Percentiles rank a stretch among this genome's conserved stretches.
These are phyloP conservation scores for Coemansia sp. DNA, from an alignment of 192 early-diverging fungal species.

Conservation along the genomic window DNA sequence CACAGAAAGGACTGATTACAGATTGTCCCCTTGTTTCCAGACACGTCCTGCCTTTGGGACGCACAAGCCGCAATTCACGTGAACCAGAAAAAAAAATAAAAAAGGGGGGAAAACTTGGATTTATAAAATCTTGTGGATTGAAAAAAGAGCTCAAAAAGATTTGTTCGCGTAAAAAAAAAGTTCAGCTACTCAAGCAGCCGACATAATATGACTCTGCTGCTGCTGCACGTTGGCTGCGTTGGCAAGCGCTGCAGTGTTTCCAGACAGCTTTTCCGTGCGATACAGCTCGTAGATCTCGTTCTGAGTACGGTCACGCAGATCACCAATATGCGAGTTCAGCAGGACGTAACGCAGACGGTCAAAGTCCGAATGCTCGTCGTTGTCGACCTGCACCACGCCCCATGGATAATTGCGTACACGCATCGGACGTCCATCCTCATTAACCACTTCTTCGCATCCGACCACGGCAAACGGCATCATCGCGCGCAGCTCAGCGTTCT, in stretches of 20 bases:
- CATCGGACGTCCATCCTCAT: conserved; percentile 82
- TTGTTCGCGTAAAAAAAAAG: not conserved
- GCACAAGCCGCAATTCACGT: not conserved
- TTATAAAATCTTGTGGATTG: too few relatives aligned
- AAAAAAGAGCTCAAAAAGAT: too few relatives aligned
- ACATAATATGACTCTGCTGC: not conserved
- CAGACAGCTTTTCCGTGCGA: conserved; percentile 85
- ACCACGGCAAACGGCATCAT: conserved; percentile 95
- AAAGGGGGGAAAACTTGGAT: not conserved
- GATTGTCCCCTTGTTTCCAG: not conserved
- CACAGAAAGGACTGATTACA: too few relatives aligned
- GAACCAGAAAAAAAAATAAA: not conserved
- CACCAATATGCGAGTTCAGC: conserved; percentile 95
- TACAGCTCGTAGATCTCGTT: conserved; percentile 94
- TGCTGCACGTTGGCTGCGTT: conserved; percentile 2
- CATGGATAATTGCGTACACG: conserved; percentile 94
- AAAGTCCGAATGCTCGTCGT: conserved; percentile 96
- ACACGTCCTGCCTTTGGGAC: not conserved
- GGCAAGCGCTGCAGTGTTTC: conserved; percentile 11
- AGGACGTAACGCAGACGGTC: conserved; percentile 88
- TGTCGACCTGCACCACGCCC: conserved; percentile 97
- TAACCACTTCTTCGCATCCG: conserved; percentile 87
- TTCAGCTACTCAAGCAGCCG: not conserved
- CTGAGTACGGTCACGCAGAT: conserved; percentile 96
- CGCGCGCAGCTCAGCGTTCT: conserved; percentile 91